These are phyloP conservation scores for Styphnolobium japonicum DNA, from an alignment of 306 rosid species.

Conservation along the genomic window DNA sequence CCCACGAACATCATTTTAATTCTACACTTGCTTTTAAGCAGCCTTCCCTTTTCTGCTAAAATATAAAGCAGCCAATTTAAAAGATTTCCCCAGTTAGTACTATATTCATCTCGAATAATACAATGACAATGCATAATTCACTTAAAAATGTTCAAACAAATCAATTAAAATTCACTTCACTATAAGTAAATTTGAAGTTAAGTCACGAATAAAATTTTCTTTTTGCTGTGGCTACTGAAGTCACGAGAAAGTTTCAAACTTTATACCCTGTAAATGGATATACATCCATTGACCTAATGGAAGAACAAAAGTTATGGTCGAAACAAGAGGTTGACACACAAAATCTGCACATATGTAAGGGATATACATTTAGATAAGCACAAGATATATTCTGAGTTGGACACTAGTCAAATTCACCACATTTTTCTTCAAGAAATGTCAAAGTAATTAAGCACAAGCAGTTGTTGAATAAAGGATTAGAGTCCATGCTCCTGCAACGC, in stretches of 20 bases:
- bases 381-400: conserved; percentile 26
- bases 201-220: too few relatives aligned
- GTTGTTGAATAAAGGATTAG: not conserved
- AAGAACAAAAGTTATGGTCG: not conserved
- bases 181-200: too few relatives aligned
- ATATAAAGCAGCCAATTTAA: too few relatives aligned
- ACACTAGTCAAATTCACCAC: not conserved
- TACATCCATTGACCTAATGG: not conserved
- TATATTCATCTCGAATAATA: too few relatives aligned
- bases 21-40: too few relatives aligned
- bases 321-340: not conserved
- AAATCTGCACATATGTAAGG: not conserved
- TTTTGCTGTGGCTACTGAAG: not conserved
- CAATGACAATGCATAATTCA: too few relatives aligned
- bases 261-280: not conserved
- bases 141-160: too few relatives aligned
- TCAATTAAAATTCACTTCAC: too few relatives aligned
- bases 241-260: not conserved
- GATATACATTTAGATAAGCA: conserved; percentile 18
- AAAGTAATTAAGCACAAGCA: not conserved
- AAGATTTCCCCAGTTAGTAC: too few relatives aligned
- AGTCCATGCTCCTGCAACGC: not conserved
- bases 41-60: too few relatives aligned
- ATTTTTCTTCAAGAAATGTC: not conserved
- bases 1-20: too few relatives aligned